A percentile compares a stretch with the other conserved stretches of the same genome.
These are phyloP conservation scores for Thielaviopsis ethacetica DNA, from an alignment of 2,329 filamentous ascomycete genomes.

Conservation along the genomic window DNA sequence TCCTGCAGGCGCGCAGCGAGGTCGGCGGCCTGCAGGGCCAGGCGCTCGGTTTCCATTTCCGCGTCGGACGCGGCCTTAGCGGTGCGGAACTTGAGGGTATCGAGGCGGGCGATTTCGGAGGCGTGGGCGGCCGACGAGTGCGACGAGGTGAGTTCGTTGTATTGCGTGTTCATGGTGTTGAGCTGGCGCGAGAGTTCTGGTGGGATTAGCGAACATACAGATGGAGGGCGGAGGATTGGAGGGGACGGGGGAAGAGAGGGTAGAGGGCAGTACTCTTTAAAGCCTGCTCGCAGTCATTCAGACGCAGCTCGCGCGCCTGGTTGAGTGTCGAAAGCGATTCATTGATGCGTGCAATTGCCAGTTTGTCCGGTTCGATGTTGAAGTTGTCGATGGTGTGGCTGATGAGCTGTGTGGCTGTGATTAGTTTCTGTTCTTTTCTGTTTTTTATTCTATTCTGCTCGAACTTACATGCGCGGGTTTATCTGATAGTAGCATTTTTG, in stretches of 20 bases:
- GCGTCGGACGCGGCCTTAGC: slow-evolving; percentile 83
- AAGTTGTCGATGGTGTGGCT: slow-evolving; percentile 86
- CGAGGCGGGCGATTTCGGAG: slow-evolving; percentile 66
- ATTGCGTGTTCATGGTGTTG: slow-evolving; percentile 55
- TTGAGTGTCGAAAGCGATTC: slow-evolving; percentile 73
- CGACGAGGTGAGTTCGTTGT: slow-evolving; percentile 55
- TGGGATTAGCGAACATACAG: neutral
- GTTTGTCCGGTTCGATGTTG: slow-evolving; percentile 80
- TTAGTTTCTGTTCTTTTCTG: neutral
- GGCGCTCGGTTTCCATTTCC: slow-evolving; percentile 88
- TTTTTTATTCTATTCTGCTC: neutral
- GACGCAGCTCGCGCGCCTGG: slow-evolving; percentile 63
- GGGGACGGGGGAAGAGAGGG: neutral
- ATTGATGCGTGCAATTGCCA: slow-evolving; percentile 65
- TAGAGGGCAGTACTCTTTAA: slow-evolving; percentile 35
- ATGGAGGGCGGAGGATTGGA: neutral
- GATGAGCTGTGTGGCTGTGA: slow-evolving; percentile 54
- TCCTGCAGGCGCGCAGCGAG: slow-evolving; percentile 61
- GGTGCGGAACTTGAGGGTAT: slow-evolving; percentile 85
- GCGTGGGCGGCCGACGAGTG: slow-evolving; percentile 72
- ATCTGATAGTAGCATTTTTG: slow-evolving; percentile 83
- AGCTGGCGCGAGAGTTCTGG: slow-evolving; percentile 56
- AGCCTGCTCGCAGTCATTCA: slow-evolving; percentile 50
- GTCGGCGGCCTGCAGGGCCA: slow-evolving; percentile 62
- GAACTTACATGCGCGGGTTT: slow-evolving; percentile 65